Conservation (phyloP, 495 filamentous ascomycete species). For the Delitschia confertaspora region DNA sequence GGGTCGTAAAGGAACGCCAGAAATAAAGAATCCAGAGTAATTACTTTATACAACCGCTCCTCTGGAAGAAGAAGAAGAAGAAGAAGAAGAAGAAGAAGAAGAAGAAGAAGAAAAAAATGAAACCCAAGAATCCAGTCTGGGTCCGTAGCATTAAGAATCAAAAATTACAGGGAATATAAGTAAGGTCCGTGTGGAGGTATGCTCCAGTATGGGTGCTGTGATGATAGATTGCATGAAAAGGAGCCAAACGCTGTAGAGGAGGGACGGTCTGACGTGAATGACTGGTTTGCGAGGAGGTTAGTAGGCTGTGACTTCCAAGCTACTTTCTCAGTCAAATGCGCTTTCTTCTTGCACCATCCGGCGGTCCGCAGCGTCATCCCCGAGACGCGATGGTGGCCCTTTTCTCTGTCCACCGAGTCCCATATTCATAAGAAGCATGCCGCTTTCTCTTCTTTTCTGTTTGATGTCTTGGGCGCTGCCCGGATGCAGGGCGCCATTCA, state of each 20-base stretch:
- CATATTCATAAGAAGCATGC: conserved; percentile 32
- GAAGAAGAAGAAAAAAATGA: conserved; percentile 28
- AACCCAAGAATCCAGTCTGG: conserved; percentile 19
- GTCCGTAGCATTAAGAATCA: conserved; percentile 14
- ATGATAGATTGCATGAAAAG: neutral
- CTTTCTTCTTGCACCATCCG: conserved; percentile 24
- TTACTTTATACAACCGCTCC: no score
- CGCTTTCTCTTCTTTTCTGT: conserved; percentile 32
- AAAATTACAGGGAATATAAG: conserved; percentile 16
- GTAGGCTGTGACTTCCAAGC: neutral
- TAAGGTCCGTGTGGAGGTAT: neutral
- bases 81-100: conserved; percentile 32
- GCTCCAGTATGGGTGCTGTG: no score
- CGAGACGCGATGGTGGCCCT: conserved; percentile 20
- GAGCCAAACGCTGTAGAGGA: neutral
- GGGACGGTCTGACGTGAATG: neutral
- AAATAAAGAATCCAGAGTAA: no score
- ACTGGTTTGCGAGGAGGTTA: no score
- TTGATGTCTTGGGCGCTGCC: conserved; percentile 20
- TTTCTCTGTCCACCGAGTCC: conserved; percentile 23
- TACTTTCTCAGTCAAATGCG: conserved; percentile 18
- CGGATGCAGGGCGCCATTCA: conserved; percentile 32
- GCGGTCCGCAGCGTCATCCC: conserved; percentile 7
- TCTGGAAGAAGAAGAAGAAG: conserved; percentile 34
- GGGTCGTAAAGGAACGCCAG: no score